phyloP scores from a whole-genome alignment of 2,329 filamentous ascomycete genomes.

The Metarhizium anisopliae region DNA sequence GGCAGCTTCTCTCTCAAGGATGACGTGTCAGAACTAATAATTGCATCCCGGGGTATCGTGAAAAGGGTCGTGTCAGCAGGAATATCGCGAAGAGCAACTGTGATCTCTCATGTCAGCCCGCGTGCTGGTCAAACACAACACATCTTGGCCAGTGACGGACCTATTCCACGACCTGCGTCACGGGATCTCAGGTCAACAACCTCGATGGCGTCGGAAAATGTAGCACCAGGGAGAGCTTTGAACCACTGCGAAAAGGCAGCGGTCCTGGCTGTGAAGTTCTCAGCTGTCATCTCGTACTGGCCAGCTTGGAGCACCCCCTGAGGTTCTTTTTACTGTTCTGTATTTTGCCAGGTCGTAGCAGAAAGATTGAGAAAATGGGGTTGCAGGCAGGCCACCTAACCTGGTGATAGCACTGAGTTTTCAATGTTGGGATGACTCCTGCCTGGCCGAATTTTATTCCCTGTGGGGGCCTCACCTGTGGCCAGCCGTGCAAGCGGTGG shows the following conservation, averaged over 20 bases:
- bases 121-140: neutral
- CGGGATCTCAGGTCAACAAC: conserved; percentile 42
- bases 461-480: no score
- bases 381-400: no score
- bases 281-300: conserved; percentile 6
- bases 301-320: neutral
- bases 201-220: conserved; percentile 42
- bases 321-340: no score
- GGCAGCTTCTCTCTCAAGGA: conserved; percentile 50
- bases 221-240: conserved; percentile 38
- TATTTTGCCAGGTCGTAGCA: no score
- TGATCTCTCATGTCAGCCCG: neutral
- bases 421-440: no score
- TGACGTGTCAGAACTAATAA: conserved; percentile 68
- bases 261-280: conserved; percentile 33
- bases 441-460: no score
- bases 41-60: conserved; percentile 61
- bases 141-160: conserved; percentile 24
- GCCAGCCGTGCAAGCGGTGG: no score
- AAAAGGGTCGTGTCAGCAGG: conserved; percentile 69
- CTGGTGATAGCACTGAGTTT: no score
- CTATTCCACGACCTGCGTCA: conserved; percentile 46
- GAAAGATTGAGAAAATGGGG: no score
- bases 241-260: conserved; percentile 46
- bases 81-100: conserved; percentile 65